These are phyloP conservation scores for Suillus lakei DNA, from an alignment of 768 basidiomycete species.

Conservation along the genomic window DNA sequence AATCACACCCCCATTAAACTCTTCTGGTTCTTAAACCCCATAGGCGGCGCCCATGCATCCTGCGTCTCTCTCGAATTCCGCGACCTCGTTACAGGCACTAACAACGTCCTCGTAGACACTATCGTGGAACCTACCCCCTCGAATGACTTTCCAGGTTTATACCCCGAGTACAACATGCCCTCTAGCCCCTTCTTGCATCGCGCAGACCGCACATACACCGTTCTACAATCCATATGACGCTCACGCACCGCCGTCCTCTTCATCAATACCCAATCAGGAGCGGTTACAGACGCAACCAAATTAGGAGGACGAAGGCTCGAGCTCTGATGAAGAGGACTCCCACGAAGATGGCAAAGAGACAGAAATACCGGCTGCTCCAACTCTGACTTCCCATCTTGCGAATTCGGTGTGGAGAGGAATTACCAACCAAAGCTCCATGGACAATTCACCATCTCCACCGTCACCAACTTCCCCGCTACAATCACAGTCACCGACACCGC, in stretches of 20 bases:
- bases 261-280: constrained; percentile 47
- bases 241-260: constrained; percentile 56
- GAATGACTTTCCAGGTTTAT: constrained; percentile 64
- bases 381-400: constrained; percentile 58
- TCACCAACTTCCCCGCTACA: constrained; percentile 38
- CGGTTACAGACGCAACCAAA: constrained; percentile 38
- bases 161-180: constrained; percentile 53
- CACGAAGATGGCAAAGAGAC: constrained; percentile 51
- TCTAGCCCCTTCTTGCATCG: constrained; percentile 43
- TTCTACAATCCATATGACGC: constrained; percentile 59
- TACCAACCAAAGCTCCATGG: constrained; percentile 75
- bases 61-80: constrained; percentile 54
- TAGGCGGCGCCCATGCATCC: constrained; percentile 65
- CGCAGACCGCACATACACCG: constrained; percentile 31
- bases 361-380: constrained; percentile 41
- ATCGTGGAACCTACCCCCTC: constrained; percentile 40
- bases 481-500: constrained; percentile 32
- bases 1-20: constrained; percentile 34
- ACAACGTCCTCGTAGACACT: constrained; percentile 43
- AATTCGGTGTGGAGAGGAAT: constrained; percentile 78
- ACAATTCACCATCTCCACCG: constrained; percentile 47
- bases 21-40: constrained; percentile 57
- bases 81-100: constrained; percentile 33
- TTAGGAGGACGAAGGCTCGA: constrained; percentile 26
- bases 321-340: constrained; percentile 29